A percentile compares a stretch with the other conserved stretches of the same genome.
Conservation (phyloP, 2,329 filamentous ascomycete genomes). For the Penicillium italicum region DNA sequence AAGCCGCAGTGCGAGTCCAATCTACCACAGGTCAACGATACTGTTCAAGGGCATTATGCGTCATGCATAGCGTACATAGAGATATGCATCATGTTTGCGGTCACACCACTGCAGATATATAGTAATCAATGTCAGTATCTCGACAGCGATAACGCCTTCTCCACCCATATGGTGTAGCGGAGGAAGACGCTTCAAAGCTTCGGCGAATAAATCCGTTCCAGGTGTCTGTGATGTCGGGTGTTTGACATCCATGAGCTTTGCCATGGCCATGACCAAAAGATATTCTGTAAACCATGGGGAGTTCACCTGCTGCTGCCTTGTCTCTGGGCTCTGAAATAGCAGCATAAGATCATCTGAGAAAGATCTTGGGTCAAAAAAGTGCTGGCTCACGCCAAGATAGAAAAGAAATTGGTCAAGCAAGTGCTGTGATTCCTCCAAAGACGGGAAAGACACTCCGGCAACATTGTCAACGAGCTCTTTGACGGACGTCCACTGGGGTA, state of each 20-base stretch:
- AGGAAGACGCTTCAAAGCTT: conserved; percentile 17
- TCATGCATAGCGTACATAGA: conserved; percentile 11
- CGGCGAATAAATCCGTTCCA: conserved; percentile 16
- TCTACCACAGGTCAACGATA: conserved; percentile 5
- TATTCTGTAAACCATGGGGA: conserved; percentile 22
- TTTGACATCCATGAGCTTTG: conserved; percentile 22
- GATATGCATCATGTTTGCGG: conserved; percentile 21
- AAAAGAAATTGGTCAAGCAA: conserved; percentile 23
- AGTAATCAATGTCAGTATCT: conserved; percentile 18
- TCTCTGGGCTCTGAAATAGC: conserved; percentile 14
- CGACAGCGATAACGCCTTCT: conserved; percentile 16
- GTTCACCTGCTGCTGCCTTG: conserved; percentile 9
- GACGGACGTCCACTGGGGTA: conserved; percentile 7
- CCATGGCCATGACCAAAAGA: conserved; percentile 26
- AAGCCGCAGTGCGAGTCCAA: conserved; percentile 19
- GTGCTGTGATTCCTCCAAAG: conserved; percentile 19
- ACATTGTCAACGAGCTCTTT: conserved; percentile 4
- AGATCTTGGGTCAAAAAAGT: conserved; percentile 21
- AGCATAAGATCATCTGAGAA: conserved; percentile 20
- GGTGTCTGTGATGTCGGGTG: conserved; percentile 16
- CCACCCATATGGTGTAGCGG: conserved; percentile 15
- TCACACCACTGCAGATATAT: conserved; percentile 24
- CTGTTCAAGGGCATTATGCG: no score
- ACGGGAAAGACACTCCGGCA: conserved; percentile 7
- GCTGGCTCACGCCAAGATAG: conserved; percentile 24